Base-by-base conservation (phyloP, 768 basidiomycete species). In the Agaricus blazei region DNA sequence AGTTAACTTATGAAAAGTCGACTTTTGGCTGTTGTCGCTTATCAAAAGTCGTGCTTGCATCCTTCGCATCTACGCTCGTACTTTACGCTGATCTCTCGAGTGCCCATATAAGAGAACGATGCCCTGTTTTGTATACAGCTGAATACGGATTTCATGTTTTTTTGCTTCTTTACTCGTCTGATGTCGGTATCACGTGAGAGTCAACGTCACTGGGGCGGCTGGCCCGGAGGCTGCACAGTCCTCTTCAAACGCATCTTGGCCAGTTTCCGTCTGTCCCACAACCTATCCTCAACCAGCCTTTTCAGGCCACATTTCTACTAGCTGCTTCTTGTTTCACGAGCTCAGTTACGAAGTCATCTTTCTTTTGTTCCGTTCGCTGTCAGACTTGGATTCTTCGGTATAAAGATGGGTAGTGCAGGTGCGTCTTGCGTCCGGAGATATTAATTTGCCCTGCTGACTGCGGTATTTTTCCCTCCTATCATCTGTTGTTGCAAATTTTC, bases 371-470 rank as follows among this genome's bases (percentile, higher is more conserved):
- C 52, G 24, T 47, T 48, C 29, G 48, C 34, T 41, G 38, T 28
- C 29, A 12, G 15, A 29, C 3, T 51, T 52, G 29, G 34, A 44
- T 47, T 37, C 41, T 60, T 42, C 49, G 51, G 57, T 23, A 49
- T 44, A 54, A 64, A 51, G 45, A 76, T 76, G 75, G 70, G 73
- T 55, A 71, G 74, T 60, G 72, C 73, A 63, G 75, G 75, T 76
- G 57, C 62, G 72, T 69, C 36, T 56, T 46, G 23, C 3, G 9
- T 48, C 28, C 56, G 58, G 19, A 14, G 4, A 9, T 26, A 27
- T 45, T 54, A 26, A 54, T 34, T 9, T 28, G 23, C n/a, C 31
- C 43, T 11, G 14, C 23, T 40, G 12, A 44, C 41, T 11, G 38
- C n/a, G 2, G 14, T 15, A 26, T 40, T 31, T 54, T 4, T 53